phyloP scores from a whole-genome alignment of 192 early-diverging fungal species.

The Diversispora eburnea region DNA sequence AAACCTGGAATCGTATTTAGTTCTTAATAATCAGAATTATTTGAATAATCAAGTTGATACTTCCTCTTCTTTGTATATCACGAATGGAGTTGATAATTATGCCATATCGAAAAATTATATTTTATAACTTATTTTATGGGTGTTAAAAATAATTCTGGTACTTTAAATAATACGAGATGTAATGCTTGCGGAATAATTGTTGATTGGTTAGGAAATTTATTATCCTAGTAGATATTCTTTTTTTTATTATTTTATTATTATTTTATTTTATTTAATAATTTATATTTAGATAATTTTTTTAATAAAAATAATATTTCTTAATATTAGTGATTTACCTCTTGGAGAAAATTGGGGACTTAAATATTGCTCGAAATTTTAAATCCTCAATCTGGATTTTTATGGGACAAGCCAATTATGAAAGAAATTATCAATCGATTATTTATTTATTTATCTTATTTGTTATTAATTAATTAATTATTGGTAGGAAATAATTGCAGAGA shows the following conservation, averaged over 20 bases:
- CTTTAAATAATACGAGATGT: not conserved
- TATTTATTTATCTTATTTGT: too few relatives aligned
- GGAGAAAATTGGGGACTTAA: not conserved
- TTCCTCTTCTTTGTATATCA: not conserved
- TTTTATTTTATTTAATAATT: not conserved
- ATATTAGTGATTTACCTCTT: not conserved
- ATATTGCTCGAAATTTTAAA: not conserved
- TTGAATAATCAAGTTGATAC: not conserved
- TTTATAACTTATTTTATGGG: not conserved
- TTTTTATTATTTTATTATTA: not conserved
- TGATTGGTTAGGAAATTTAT: not conserved
- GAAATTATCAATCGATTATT: not conserved
- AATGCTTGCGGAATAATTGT: not conserved
- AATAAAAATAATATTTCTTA: not conserved
- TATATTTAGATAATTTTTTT: not conserved
- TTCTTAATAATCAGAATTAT: too few relatives aligned
- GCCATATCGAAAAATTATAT: not conserved
- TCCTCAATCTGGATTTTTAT: not conserved
- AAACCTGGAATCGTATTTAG: not conserved
- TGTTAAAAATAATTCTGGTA: too few relatives aligned
- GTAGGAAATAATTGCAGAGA: not conserved
- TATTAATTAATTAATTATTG: too few relatives aligned
- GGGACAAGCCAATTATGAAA: not conserved
- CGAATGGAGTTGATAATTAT: not conserved
- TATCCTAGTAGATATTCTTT: not conserved